Base-by-base conservation (phyloP, 805 yeast species). In the Cyberlindnera galapagoensis region DNA sequence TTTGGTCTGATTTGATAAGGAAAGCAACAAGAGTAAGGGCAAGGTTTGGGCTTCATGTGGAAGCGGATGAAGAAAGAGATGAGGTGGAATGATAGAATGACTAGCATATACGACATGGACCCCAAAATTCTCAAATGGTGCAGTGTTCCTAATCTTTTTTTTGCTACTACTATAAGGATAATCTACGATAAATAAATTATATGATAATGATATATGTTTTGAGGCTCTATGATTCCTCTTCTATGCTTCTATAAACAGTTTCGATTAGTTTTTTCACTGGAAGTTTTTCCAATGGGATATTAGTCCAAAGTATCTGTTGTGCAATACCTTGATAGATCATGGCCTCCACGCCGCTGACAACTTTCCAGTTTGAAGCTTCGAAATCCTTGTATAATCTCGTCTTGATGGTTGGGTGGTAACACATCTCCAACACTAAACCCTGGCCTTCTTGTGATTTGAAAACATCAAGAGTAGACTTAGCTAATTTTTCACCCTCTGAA, bases 271-370 rank as follows among this genome's bases (percentile, higher is more conserved):
- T 21, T 14, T 43, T 36, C 9, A 36, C 37, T 11, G 53, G 53
- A 6, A 48, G 22, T n/a, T 45, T 16, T 0, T 39, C 39, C 11
- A 45, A 25, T 10, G 40, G 34, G n/a, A 31, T 31, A 4, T 51
- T 51, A 9, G 51, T 48, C 53, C 51, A 48, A 8, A 48, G 25
- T 1, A 41, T 39, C 18, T 48, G 51, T 23, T 48, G 53, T 7
- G 50, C 53, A 19, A 48, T 33, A 15, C 51, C 51, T 18, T 46
- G 51, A 30, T 48, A 43, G 9, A 48, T 48, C 53, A 48, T 48
- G 7, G 53, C 50, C 31, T 48, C 53, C 11, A 46, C 48, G 24
- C 53, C 53, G 12, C 39, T 38, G 24, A 48, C 41, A 24, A 48
- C 53, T 18, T 40, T 40, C 53, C 53, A 48, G 6, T 37, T 24